Base-by-base conservation (phyloP, 768 basidiomycete species). In the Mycena sanguinolenta region DNA sequence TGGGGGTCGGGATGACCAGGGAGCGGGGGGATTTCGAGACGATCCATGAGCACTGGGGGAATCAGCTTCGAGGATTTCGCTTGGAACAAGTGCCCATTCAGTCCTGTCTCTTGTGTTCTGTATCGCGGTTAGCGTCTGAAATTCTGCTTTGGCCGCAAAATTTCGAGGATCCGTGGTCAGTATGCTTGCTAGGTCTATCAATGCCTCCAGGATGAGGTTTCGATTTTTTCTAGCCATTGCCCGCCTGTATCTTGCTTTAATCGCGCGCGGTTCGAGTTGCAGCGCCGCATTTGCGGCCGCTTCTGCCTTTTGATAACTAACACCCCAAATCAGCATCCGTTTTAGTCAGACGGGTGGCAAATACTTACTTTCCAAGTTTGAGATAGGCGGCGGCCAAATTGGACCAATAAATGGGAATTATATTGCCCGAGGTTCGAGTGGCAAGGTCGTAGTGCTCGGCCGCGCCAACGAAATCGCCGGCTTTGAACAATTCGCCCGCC, bases 31-130 rank as follows among this genome's bases (percentile, higher is more conserved):
- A 46, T 67, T 67, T 10, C 36, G 32, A 39, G 2, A 28, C 4
- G 65, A 67, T 16, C 65, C 65, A 32, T 67, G 54, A n/a, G 65
- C 65, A 32, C 60, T 58, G 3, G 65, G 65, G 28, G 46, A 60
- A 44, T 60, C 50, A 39, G 42, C 19, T 3, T 38, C 23, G 8
- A 67, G 36, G 3, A 67, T 54, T 1, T 30, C 3, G 3, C 32
- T 17, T 34, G 65, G 58, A 28, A 60, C 65, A 23, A 67, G 58
- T n/a, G 50, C 38, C 14, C 65, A 50, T n/a, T n/a, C n/a, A n/a
- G n/a, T n/a, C 39, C 25, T 53, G 21, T 52, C 65, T 4, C 38
- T 34, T 28, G 14, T 54, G 7, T 19, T n/a, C 44, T 67, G 65
- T 16, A 67, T 39, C 1, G 30, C 50, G n/a, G 44, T 38, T 14